Evolutionary conservation across 768 basidiomycete genomes (phyloP).

Genomic region (Tricholoma flavovirens): DNA sequence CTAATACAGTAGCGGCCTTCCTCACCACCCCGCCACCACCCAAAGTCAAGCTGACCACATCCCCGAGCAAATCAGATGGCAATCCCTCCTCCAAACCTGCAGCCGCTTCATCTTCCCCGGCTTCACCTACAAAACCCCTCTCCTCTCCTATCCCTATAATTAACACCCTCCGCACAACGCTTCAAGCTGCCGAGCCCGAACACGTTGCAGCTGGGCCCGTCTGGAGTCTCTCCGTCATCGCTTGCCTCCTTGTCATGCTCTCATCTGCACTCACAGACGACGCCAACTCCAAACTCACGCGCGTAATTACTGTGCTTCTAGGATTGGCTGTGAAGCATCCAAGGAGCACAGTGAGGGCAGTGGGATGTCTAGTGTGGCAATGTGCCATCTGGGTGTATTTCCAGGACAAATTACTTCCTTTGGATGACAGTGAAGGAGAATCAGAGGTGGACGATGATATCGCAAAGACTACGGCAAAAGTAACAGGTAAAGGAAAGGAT

Average conservation of each 20-base stretch:
- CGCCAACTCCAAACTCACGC: conserved; percentile 37
- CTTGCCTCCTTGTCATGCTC: conserved; percentile 60
- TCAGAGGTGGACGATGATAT: conserved; percentile 21
- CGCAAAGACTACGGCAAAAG: conserved; percentile 23
- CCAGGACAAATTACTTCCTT: conserved; percentile 38
- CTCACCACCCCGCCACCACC: conserved; percentile 40
- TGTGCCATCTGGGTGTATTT: conserved; percentile 60
- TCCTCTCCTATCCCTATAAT: conserved; percentile 47
- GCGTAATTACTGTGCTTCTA: conserved; percentile 40
- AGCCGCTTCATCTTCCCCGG: neutral
- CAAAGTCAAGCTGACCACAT: conserved; percentile 25
- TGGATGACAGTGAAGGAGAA: conserved; percentile 23
- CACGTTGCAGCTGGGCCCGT: conserved; percentile 72
- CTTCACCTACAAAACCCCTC: conserved; percentile 6
- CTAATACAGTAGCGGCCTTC: conserved; percentile 41
- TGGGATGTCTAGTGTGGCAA: conserved; percentile 64
- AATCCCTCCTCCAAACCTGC: neutral
- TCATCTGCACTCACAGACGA: conserved; percentile 45
- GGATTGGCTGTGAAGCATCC: conserved; percentile 53
- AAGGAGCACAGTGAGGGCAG: conserved; percentile 57
- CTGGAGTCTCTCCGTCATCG: conserved; percentile 68
- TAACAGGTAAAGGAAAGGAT: conserved; percentile 18
- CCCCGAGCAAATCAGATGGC: neutral
- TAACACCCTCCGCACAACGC: conserved; percentile 61
- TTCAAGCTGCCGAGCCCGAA: conserved; percentile 47